phyloP scores from a whole-genome alignment of 192 early-diverging fungal species.

The Linnemannia schmuckeri region DNA sequence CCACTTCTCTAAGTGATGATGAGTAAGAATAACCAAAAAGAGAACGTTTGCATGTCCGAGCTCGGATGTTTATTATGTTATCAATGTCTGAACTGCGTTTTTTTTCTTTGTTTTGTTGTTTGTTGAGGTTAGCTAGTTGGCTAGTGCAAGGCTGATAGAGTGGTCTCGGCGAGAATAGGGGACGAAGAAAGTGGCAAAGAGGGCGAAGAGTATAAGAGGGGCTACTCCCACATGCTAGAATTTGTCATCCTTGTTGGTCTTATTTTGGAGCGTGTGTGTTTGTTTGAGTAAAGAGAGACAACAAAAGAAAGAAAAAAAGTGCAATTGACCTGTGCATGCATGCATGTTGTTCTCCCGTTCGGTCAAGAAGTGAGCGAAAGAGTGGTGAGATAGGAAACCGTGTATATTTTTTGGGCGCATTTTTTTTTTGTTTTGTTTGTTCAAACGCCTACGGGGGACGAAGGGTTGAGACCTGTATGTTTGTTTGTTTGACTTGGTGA shows the following conservation, averaged over 20 bases:
- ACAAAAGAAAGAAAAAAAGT: background rate
- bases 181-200: background rate
- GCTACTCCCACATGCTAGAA: background rate
- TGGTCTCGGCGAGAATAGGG: background rate
- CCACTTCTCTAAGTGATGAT: background rate
- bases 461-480: no score
- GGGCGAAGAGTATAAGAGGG: background rate
- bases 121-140: background rate
- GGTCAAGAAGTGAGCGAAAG: background rate
- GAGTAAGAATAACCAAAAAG: background rate
- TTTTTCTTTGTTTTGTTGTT: constrained; percentile 5
- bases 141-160: background rate
- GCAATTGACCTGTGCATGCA: background rate
- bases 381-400: background rate
- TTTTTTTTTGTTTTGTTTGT: background rate
- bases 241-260: constrained; percentile 7
- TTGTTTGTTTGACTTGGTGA: no score
- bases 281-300: background rate
- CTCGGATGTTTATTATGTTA: background rate
- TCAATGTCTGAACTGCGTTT: background rate
- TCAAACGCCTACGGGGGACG: background rate
- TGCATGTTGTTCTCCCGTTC: background rate
- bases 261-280: background rate
- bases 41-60: background rate
- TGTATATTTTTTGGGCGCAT: background rate